Evolutionary conservation across 75 land plant species (phyloP), one percentile per base, ranked within the genome.

Genomic region (Picea glauca): DNA sequence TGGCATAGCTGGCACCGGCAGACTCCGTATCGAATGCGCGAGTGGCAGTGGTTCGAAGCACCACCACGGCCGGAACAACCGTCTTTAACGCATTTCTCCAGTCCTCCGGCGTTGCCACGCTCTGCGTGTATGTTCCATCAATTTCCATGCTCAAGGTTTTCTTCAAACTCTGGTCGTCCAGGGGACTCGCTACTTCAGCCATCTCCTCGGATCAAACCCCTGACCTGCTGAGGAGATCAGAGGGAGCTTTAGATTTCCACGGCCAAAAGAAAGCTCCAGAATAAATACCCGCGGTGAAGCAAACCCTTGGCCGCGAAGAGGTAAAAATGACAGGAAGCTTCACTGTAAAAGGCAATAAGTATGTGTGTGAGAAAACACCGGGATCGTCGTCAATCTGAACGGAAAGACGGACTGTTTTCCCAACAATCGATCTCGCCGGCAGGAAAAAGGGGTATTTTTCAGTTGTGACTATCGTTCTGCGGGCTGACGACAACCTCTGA

Each of bases 51-150:
- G 98, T 92, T 38, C 98, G 85, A 60, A 96, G 90, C 20, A 96
- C 99, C 5, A 96, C 98, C 23, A 96, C 99, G 1, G 97, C 99
- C 1, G 91, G 93, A 21, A 96, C 99, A 9, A 96, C 98, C 58
- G 72, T 82, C 58, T 75, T 80, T 17, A 96, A 84, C 0, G 99
- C 96, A 64, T 79, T 82, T 78, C 94, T 62, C 99, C 99, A 96
- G 77, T 94, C 93, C 78, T 96, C 99, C 20, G 94, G 86, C 17
- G 89, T 92, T 50, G 91, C 94, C 9, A 79, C 15, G 33, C 75
- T 80, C 60, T 85, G 85, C 30, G 78, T 60, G 33, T 73, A 17
- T 35, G 87, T 85, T 0, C 87, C 81, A 50, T 96, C 98, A 70
- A 90, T 84, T 74, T 96, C 98, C 94, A 91, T 86, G 75, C 82